A percentile compares a stretch with the other conserved stretches of the same genome.
phyloP scores from a whole-genome alignment of 768 basidiomycete species.

The Porphyrellus cyaneotinctus region DNA sequence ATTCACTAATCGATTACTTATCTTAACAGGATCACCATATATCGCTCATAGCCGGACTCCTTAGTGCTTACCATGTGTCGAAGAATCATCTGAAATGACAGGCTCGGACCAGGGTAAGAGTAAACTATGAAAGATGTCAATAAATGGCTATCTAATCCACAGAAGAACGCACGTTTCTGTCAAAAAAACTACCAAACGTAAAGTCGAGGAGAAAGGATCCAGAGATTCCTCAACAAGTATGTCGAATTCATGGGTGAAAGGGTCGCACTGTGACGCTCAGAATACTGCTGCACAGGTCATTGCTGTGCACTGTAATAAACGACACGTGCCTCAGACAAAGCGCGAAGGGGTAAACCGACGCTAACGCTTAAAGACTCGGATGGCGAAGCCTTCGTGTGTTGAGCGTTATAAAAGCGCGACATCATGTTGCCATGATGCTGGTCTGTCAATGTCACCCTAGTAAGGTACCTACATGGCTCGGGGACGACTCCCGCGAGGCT shows the following conservation, averaged over 20 bases:
- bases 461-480: too few species aligned
- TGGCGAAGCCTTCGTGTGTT: conserved; percentile 26
- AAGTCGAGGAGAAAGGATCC: conserved; percentile 23
- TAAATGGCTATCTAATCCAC: background rate
- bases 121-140: conserved; percentile 17
- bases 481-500: conserved; percentile 9
- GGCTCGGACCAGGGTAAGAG: conserved; percentile 24
- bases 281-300: conserved; percentile 8
- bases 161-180: conserved; percentile 24
- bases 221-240: conserved; percentile 17
- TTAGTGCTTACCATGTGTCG: background rate
- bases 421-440: too few species aligned
- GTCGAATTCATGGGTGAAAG: conserved; percentile 4
- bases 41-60: conserved; percentile 22
- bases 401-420: conserved; percentile 23
- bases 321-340: conserved; percentile 20
- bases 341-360: conserved; percentile 19
- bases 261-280: conserved; percentile 1
- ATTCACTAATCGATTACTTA: too few species aligned
- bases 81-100: background rate
- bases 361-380: conserved; percentile 17
- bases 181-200: conserved; percentile 24
- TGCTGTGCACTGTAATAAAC: background rate
- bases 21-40: conserved; percentile 4
- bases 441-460: too few species aligned